A percentile compares a stretch with the other conserved stretches of the same genome.
Evolutionary conservation across 441 rosid species (phyloP).

Genomic region (Capsella rubella): DNA sequence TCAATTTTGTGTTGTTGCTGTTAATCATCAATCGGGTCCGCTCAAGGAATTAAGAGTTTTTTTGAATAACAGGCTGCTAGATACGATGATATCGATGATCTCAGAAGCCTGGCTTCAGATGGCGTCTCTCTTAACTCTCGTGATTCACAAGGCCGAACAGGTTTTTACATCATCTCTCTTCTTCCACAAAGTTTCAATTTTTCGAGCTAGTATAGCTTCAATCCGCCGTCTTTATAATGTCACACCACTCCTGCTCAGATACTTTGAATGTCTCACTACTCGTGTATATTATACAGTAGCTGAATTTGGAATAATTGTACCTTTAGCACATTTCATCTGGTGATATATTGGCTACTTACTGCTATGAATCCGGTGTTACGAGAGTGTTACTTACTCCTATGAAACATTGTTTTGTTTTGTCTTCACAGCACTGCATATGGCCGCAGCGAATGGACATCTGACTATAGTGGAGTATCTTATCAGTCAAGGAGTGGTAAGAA

Average conservation of each 20-base stretch:
- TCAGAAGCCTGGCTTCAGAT: conserved; percentile 56
- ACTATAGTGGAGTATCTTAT: conserved; percentile 73
- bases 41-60: no score
- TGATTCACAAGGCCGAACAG: conserved; percentile 85
- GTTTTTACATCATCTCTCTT: conserved; percentile 39
- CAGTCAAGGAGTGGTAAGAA: conserved; percentile 72
- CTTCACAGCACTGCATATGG: conserved; percentile 89
- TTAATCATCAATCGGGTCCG: neutral
- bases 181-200: neutral
- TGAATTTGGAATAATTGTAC: neutral
- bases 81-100: conserved; percentile 76
- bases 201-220: neutral
- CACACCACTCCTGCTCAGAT: neutral
- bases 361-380: neutral
- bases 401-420: neutral
- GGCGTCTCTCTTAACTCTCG: conserved; percentile 80
- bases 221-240: neutral
- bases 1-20: neutral
- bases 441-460: conserved; percentile 89
- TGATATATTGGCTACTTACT: neutral
- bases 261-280: neutral
- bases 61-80: conserved; percentile 99
- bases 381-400: neutral
- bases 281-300: neutral
- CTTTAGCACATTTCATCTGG: neutral